Percentiles rank a stretch among this genome's conserved stretches.
These are phyloP conservation scores for Lodderomyces orthopsilosis DNA, from an alignment of 1,139 yeast species.

Conservation along the genomic window DNA sequence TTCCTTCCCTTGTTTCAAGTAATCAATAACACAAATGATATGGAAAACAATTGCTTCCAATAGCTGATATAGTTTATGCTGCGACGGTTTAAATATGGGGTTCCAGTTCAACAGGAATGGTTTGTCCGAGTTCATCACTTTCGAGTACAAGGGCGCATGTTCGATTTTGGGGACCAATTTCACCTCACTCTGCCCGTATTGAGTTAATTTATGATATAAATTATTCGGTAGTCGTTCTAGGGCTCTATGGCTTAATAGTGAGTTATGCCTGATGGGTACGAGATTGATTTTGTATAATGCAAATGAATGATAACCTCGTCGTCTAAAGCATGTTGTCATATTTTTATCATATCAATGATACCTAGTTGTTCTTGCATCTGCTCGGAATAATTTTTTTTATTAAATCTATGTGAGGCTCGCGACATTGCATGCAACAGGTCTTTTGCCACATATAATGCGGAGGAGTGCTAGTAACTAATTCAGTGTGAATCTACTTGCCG, in stretches of 20 bases:
- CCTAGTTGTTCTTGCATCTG: not conserved
- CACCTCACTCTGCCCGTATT: slow-evolving; percentile 6
- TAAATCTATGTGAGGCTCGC: not conserved
- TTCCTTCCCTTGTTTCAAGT: slow-evolving; percentile 5
- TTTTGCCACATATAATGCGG: not conserved
- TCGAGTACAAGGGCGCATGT: slow-evolving; percentile 10
- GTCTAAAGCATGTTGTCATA: slow-evolving; percentile 5
- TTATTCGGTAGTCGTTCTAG: slow-evolving; percentile 12
- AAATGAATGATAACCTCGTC: not conserved
- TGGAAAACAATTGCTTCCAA: slow-evolving; percentile 14
- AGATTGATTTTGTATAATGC: not conserved
- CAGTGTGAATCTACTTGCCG: no score
- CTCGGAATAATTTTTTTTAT: not conserved
- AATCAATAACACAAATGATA: slow-evolving; percentile 9
- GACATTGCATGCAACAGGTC: not conserved
- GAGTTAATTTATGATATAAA: slow-evolving; percentile 11
- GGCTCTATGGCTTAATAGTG: slow-evolving; percentile 9
- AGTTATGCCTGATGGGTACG: slow-evolving; percentile 5
- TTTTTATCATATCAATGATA: slow-evolving; percentile 1
- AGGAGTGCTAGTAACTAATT: not conserved
- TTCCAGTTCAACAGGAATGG: slow-evolving; percentile 5
- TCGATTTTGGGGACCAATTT: slow-evolving; percentile 13
- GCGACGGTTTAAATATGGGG: slow-evolving; percentile 6
- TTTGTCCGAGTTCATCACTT: not conserved
- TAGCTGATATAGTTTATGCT: slow-evolving; percentile 8